phyloP scores from a whole-genome alignment of 345 rosid species.

The Arabidopsis suecica region DNA sequence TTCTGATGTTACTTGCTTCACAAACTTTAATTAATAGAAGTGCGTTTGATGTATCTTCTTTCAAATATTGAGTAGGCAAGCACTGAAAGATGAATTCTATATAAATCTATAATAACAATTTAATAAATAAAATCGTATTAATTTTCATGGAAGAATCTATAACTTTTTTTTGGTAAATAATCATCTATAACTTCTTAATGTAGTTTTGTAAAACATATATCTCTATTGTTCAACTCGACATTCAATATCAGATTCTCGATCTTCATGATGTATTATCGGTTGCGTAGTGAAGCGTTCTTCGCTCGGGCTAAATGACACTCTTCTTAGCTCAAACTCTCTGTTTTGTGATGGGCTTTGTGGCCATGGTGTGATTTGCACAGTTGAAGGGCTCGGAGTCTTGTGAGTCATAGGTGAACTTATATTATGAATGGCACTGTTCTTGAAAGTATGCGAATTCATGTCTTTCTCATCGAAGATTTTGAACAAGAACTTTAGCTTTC shows the following conservation, averaged over 20 bases:
- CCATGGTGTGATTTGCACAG: constrained; percentile 15
- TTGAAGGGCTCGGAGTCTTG: constrained; percentile 25
- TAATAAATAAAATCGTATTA: neutral
- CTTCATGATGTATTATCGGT: constrained; percentile 10
- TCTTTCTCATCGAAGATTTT: constrained; percentile 49
- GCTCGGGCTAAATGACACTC: neutral
- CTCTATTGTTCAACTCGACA: neutral
- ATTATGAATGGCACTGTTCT: constrained; percentile 25
- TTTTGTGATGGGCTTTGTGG: constrained; percentile 25
- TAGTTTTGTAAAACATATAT: neutral
- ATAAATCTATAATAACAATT: neutral
- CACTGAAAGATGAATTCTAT: neutral
- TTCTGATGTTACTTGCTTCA: neutral
- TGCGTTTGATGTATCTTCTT: neutral
- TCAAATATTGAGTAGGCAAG: neutral
- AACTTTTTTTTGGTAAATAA: neutral
- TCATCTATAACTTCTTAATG: neutral
- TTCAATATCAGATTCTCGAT: constrained; percentile 28
- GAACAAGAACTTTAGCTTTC: constrained; percentile 31
- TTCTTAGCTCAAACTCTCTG: constrained; percentile 37
- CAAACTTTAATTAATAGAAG: neutral
- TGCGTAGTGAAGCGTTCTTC: constrained; percentile 4
- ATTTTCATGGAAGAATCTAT: neutral
- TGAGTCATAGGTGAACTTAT: constrained; percentile 35
- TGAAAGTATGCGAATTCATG: constrained; percentile 43